Evolutionary conservation across 2,329 filamentous ascomycete species (phyloP).

Genomic region (Orbilia blumenaviensis): DNA sequence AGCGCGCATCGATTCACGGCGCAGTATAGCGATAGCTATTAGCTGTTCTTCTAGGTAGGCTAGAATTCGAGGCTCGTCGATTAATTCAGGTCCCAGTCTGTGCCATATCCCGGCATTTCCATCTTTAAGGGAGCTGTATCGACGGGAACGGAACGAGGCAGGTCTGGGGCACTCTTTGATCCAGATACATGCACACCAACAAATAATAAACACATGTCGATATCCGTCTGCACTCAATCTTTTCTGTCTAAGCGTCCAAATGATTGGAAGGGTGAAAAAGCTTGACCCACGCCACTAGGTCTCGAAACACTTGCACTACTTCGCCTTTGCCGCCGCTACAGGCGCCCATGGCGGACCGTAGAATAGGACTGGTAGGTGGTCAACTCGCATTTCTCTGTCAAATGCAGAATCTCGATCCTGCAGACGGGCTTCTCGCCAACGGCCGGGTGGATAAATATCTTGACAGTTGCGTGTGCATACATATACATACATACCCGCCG

Average conservation of each 20-base stretch:
- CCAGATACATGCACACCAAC: not conserved
- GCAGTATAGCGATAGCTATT: not conserved
- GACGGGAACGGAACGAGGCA: conserved; percentile 6
- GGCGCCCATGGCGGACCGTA: conserved; percentile 11
- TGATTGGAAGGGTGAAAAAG: not conserved
- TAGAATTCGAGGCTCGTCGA: not conserved
- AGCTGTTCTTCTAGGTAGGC: not conserved
- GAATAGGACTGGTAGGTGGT: too few species aligned
- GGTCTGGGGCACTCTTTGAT: not conserved
- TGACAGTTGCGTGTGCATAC: conserved; percentile 10
- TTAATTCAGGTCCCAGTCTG: not conserved
- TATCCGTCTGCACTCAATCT: not conserved
- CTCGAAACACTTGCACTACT: conserved; percentile 10
- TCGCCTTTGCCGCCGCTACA: conserved; percentile 5
- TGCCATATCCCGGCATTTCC: not conserved
- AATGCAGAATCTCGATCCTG: conserved; percentile 8
- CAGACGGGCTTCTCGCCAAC: not conserved
- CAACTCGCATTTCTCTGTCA: not conserved
- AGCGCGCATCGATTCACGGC: not conserved
- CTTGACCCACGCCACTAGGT: conserved; percentile 25
- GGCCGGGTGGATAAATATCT: conserved; percentile 8
- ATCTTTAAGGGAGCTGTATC: not conserved
- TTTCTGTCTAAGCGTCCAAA: not conserved
- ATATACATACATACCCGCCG: conserved; percentile 6
- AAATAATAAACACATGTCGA: conserved; percentile 1